phyloP scores from a whole-genome alignment of 495 filamentous ascomycete genomes.

The Aspergillus ellipticus region DNA sequence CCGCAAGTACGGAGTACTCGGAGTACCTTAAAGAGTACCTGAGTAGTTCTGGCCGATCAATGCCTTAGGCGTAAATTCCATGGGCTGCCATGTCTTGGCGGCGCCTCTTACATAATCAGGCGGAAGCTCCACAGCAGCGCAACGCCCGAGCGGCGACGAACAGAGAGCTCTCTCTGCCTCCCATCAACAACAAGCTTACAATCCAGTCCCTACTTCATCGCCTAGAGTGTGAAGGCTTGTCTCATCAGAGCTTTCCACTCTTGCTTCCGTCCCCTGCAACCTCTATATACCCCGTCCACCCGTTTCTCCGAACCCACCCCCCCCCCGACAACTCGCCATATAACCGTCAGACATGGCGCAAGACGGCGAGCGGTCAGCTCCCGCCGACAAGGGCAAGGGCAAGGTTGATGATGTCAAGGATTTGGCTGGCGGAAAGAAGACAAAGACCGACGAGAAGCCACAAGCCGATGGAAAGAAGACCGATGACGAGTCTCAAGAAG shows the following conservation, averaged over 20 bases:
- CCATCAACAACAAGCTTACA: conserved; percentile 42
- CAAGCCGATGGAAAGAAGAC: conserved; percentile 70
- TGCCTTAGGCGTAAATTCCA: conserved; percentile 6
- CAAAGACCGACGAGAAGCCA: conserved; percentile 65
- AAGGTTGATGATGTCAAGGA: conserved; percentile 68
- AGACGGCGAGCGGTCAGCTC: conserved; percentile 80
- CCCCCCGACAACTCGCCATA: conserved; percentile 27
- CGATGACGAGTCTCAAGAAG: conserved; percentile 59
- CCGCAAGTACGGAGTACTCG: too few relatives aligned
- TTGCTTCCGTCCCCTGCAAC: background rate
- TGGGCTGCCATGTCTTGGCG: conserved; percentile 16
- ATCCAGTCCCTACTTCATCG: conserved; percentile 29
- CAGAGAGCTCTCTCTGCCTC: conserved; percentile 34
- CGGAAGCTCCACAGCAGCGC: conserved; percentile 37
- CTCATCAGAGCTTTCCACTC: conserved; percentile 15
- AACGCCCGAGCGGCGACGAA: conserved; percentile 26
- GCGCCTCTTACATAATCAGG: conserved; percentile 34
- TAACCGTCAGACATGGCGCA: conserved; percentile 70
- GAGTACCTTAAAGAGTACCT: too few relatives aligned
- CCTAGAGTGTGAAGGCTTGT: conserved; percentile 25
- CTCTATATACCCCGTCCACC: conserved; percentile 1
- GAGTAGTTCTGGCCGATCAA: background rate
- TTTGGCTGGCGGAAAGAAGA: conserved; percentile 56
- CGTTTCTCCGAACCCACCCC: conserved; percentile 6
- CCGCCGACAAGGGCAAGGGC: conserved; percentile 91